These are phyloP conservation scores for Oligophagozyma castellii DNA, from an alignment of 1,139 yeast genomes.

Conservation along the genomic window DNA sequence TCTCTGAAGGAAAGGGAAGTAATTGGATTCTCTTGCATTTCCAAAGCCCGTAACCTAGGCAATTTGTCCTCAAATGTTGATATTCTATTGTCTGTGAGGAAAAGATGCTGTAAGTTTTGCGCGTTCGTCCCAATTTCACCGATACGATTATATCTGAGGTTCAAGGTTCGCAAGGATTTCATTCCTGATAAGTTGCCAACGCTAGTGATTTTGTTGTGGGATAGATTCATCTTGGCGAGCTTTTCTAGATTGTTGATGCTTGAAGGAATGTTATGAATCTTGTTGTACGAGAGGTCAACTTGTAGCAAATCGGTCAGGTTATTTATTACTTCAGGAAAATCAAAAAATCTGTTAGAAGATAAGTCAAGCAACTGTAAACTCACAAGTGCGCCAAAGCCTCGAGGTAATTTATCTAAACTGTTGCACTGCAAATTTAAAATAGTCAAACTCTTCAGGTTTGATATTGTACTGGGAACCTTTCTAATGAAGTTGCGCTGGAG, in stretches of 20 bases:
- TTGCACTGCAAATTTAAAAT: slow-evolving; percentile 57
- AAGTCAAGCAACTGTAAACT: slow-evolving; percentile 52
- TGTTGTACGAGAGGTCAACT: slow-evolving; percentile 75
- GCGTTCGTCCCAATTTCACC: slow-evolving; percentile 49
- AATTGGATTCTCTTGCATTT: slow-evolving; percentile 65
- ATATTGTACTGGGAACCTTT: slow-evolving; percentile 44
- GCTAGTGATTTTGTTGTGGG: slow-evolving; percentile 57
- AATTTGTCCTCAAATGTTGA: slow-evolving; percentile 55
- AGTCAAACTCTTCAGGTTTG: slow-evolving; percentile 40
- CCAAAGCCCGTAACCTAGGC: slow-evolving; percentile 40
- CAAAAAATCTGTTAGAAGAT: slow-evolving; percentile 64
- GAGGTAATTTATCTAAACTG: slow-evolving; percentile 54
- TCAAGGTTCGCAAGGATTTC: slow-evolving; percentile 53
- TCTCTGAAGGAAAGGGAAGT: slow-evolving; percentile 58
- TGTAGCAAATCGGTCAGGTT: slow-evolving; percentile 46
- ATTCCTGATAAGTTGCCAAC: slow-evolving; percentile 36
- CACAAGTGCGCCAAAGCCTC: slow-evolving; percentile 40
- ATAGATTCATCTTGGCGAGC: slow-evolving; percentile 56
- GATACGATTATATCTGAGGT: slow-evolving; percentile 63
- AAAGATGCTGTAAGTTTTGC: slow-evolving; percentile 56
- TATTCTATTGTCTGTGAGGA: slow-evolving; percentile 66
- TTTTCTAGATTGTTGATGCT: slow-evolving; percentile 44
- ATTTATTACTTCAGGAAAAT: slow-evolving; percentile 60
- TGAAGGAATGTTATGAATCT: slow-evolving; percentile 46
- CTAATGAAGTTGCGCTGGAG: slow-evolving; percentile 67